Base-by-base conservation (phyloP, 805 yeast genomes). In the Debaryomyces prosopidis region DNA sequence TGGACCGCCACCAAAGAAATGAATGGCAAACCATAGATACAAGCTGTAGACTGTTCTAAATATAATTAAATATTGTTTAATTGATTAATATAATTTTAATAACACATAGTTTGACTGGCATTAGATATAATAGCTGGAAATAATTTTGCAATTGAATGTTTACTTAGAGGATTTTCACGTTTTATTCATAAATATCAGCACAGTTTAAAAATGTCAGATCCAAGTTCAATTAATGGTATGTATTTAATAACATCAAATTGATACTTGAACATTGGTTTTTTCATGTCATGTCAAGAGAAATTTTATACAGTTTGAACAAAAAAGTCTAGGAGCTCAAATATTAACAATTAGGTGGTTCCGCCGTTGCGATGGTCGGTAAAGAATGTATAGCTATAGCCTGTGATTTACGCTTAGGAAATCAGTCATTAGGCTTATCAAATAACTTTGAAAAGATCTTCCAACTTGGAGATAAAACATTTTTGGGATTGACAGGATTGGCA, bases 341-440 rank as follows among this genome's bases (percentile, higher is more conserved):
- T 44, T 28, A 35, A 44, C 43, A 39, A 12, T 23, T 47, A 68
- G 89, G 97, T 71, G 99, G 99, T 70, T 80, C 96, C 52, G 96
- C 96, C 42, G 96, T 95, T 28, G 99, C 99, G 53, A 94, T 94
- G 99, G 85, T 85, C 19, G 99, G 99, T 59, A 91, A 95, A 63
- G 97, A 90, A 57, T 94, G 99, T 76, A 91, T 94, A 45, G 99
- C 98, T 26, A 90, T 94, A 59, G 99, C 97, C 3, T 85, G 94
- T 58, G 99, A 94, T 70, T 75, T 94, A 62, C 84, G 98, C 60
- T 75, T 94, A 50, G 99, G 99, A 17, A 82, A 84, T 65, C 99
- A 94, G 67, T 88, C 96, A 5, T 75, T 94, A 18, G 97, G 98
- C 45, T 82, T 94, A 39, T 76, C 97, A 39, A 90, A 90, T 66